These are phyloP conservation scores for Hygrocybe coccinea DNA, from an alignment of 768 basidiomycete species.

Conservation along the genomic window DNA sequence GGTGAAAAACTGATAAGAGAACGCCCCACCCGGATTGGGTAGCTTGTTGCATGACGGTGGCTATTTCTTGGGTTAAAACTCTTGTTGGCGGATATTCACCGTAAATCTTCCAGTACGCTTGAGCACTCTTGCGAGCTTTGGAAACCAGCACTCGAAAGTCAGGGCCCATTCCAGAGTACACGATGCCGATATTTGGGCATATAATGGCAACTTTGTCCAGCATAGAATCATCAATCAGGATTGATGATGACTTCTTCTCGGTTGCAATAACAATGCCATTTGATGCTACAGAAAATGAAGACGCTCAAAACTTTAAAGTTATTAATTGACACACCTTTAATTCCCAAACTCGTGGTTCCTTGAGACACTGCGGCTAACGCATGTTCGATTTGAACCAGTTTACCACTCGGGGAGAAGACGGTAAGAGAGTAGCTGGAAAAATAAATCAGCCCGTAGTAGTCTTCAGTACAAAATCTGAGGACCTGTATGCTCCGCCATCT, in stretches of 20 bases:
- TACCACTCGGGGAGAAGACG: conserved; percentile 98
- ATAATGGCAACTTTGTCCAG: conserved; percentile 96
- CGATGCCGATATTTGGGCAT: conserved; percentile 98
- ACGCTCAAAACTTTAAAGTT: conserved; percentile 12
- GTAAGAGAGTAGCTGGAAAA: conserved; percentile 88
- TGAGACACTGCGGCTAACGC: conserved; percentile 93
- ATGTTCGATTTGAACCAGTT: conserved; percentile 99
- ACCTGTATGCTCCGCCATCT: conserved; percentile 80
- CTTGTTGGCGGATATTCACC: conserved; percentile 97
- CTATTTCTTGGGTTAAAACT: conserved; percentile 94
- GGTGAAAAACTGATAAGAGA: conserved; percentile 16
- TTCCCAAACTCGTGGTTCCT: conserved; percentile 95
- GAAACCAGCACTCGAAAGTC: conserved; percentile 94
- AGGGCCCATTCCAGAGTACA: conserved; percentile 99
- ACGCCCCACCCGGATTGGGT: conserved; percentile 89
- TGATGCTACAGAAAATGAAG: conserved; percentile 56
- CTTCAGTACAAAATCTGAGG: conserved; percentile 10
- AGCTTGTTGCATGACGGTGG: conserved; percentile 97
- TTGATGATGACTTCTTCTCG: conserved; percentile 98
- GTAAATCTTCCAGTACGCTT: conserved; percentile 99
- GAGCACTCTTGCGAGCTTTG: conserved; percentile 94
- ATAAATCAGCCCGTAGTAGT: conserved; percentile 9
- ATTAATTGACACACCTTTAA: conserved; percentile 69
- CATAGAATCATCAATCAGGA: conserved; percentile 96
- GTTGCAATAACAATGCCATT: conserved; percentile 99